Conservation (phyloP, 148 eudicot genomes). For the Rhododendron molle region DNA sequence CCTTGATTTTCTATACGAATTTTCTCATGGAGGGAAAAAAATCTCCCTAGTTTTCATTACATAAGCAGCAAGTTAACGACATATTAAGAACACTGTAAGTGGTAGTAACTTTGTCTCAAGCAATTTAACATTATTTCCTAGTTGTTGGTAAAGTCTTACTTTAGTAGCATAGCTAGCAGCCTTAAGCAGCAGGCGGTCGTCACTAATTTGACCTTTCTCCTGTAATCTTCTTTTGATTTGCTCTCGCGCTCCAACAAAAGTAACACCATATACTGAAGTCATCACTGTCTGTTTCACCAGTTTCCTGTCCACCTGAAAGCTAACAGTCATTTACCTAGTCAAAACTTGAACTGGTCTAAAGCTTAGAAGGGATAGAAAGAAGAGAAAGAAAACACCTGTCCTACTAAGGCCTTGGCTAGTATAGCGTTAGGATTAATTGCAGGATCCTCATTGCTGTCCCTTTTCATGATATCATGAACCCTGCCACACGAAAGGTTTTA, state of each 20-base stretch:
- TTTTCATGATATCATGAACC: slow-evolving; percentile 75
- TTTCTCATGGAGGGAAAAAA: background rate
- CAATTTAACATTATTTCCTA: background rate
- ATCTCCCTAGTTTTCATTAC: background rate
- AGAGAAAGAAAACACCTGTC: slow-evolving; percentile 55
- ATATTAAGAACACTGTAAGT: background rate
- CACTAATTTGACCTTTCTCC: slow-evolving; percentile 79
- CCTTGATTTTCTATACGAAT: background rate
- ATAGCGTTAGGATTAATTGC: slow-evolving; percentile 58
- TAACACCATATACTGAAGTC: slow-evolving; percentile 96
- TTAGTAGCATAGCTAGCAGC: slow-evolving; percentile 84
- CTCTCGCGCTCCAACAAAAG: slow-evolving; percentile 86
- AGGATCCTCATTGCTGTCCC: slow-evolving; percentile 78
- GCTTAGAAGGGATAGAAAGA: background rate
- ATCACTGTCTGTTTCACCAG: slow-evolving; percentile 91
- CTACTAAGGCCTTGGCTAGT: slow-evolving; percentile 67
- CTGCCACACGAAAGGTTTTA: slow-evolving; percentile 24
- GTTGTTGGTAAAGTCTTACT: slow-evolving; percentile 35
- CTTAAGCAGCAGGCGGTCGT: slow-evolving; percentile 62
- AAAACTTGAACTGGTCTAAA: background rate
- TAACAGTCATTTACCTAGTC: background rate
- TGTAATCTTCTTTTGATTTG: slow-evolving; percentile 79
- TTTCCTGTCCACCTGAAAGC: slow-evolving; percentile 79
- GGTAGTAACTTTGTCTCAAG: background rate
- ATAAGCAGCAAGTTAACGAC: background rate